Percentiles rank a stretch among this genome's conserved stretches.
These are phyloP conservation scores for Talaromyces verruculosus DNA, from an alignment of 2,329 filamentous ascomycete species.

Conservation along the genomic window DNA sequence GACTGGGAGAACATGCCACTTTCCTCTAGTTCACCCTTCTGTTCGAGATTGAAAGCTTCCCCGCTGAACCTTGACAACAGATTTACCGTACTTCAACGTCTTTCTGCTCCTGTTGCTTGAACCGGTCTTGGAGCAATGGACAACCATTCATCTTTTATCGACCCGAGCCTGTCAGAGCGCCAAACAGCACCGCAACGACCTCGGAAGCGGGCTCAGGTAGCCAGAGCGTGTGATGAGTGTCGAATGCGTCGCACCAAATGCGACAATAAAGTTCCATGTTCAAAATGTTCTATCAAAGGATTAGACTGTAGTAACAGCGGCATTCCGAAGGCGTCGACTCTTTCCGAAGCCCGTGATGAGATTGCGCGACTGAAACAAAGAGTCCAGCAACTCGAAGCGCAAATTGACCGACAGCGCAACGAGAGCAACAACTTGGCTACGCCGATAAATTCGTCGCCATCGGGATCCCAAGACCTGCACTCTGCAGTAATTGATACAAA, in stretches of 20 bases:
- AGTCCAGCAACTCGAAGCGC: conserved; percentile 17
- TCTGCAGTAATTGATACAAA: neutral
- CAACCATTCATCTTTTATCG: neutral
- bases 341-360: conserved; percentile 6
- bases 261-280: conserved; percentile 18
- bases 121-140: neutral
- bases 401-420: neutral
- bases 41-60: neutral
- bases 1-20: neutral
- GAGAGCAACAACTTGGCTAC: neutral
- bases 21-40: neutral
- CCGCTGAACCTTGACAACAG: neutral
- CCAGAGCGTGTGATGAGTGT: conserved; percentile 20
- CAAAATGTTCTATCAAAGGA: conserved; percentile 8
- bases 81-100: neutral
- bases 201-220: conserved; percentile 19
- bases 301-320: conserved; percentile 7
- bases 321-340: neutral
- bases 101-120: neutral
- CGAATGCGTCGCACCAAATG: conserved; percentile 19
- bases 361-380: conserved; percentile 13
- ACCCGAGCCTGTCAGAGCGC: neutral
- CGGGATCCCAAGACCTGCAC: neutral
- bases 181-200: neutral
- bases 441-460: neutral